Evolutionary conservation across 495 filamentous ascomycete genomes (phyloP).

Genomic region (Barbatosphaeria neglecta): DNA sequence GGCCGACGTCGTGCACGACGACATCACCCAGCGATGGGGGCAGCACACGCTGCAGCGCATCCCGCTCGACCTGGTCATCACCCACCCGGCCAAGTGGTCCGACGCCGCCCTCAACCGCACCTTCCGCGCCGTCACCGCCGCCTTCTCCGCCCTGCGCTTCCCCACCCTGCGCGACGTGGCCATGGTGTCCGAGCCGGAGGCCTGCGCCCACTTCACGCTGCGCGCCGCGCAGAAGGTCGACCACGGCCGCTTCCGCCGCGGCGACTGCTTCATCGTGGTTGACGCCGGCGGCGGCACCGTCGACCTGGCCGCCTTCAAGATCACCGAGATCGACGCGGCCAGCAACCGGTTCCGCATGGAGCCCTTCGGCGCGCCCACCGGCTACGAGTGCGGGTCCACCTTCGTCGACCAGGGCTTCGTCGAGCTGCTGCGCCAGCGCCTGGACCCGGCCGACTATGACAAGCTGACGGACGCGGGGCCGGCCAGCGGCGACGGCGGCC

Average conservation of each 20-base stretch:
- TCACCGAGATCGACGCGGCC: constrained; percentile 9
- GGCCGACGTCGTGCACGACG: constrained; percentile 9
- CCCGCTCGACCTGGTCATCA: constrained; percentile 19
- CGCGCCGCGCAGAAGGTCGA: constrained; percentile 12
- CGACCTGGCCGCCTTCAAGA: constrained; percentile 17
- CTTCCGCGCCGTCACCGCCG: constrained; percentile 15
- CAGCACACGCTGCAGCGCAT: constrained; percentile 6
- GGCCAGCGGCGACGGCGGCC: constrained; percentile 6
- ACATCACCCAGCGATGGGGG: constrained; percentile 5
- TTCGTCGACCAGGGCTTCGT: constrained; percentile 16
- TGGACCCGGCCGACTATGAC: constrained; percentile 9
- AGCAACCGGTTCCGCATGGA: constrained; percentile 12
- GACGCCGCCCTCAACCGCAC: constrained; percentile 21
- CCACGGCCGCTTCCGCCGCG: constrained; percentile 8
- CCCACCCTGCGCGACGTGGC: constrained; percentile 20
- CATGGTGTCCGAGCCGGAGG: constrained; percentile 44
- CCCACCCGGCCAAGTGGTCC: constrained; percentile 22
- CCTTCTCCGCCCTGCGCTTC: constrained; percentile 12
- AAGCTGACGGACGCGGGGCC: constrained; percentile 7
- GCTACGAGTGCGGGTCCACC: constrained; percentile 17
- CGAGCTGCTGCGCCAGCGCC: constrained; percentile 6
- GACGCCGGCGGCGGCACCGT: constrained; percentile 50
- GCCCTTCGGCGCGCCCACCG: constrained; percentile 8
- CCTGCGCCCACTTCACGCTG: constrained; percentile 42
- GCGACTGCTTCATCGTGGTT: constrained; percentile 43